Conservation (phyloP, 345 rosid genomes). For the Eucalyptus regnans region DNA sequence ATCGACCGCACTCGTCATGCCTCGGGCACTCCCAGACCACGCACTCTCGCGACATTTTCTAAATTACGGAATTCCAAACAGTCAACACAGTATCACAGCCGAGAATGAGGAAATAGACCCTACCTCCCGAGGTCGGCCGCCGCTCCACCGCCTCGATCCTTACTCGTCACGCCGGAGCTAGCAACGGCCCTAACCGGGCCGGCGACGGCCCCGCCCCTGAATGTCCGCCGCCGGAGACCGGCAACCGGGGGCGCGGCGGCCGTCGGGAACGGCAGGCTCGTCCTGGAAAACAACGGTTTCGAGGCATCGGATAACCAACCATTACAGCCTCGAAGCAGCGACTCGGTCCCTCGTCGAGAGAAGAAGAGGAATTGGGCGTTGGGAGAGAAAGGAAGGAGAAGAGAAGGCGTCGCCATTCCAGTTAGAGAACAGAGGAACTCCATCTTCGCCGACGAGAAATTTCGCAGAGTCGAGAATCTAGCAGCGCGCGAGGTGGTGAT, state of each 20-base stretch:
- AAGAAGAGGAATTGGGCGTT: not conserved
- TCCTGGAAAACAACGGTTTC: not conserved
- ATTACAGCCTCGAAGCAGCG: not conserved
- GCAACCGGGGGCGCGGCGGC: not conserved
- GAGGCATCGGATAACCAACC: not conserved
- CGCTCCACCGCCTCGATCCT: constrained; percentile 3
- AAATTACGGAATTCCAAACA: accelerated
- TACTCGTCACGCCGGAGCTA: not conserved
- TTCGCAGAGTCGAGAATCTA: not conserved
- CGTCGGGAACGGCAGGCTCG: not conserved
- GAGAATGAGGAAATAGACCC: not conserved
- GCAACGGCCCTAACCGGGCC: constrained; percentile 8
- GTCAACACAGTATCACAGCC: accelerated
- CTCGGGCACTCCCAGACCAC: not conserved
- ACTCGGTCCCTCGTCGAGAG: not conserved
- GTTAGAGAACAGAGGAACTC: not conserved
- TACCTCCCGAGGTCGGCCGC: constrained; percentile 28
- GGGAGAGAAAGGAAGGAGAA: constrained; percentile 9
- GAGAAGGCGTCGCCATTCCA: constrained; percentile 20
- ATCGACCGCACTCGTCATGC: not conserved
- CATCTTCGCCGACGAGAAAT: not conserved
- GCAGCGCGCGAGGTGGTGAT: not conserved
- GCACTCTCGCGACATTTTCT: not conserved
- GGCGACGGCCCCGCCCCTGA: constrained; percentile 19
- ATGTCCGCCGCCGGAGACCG: constrained; percentile 5